These are phyloP conservation scores for Byssoonygena ceratinophila DNA, from an alignment of 2,329 filamentous ascomycete species.

Conservation along the genomic window DNA sequence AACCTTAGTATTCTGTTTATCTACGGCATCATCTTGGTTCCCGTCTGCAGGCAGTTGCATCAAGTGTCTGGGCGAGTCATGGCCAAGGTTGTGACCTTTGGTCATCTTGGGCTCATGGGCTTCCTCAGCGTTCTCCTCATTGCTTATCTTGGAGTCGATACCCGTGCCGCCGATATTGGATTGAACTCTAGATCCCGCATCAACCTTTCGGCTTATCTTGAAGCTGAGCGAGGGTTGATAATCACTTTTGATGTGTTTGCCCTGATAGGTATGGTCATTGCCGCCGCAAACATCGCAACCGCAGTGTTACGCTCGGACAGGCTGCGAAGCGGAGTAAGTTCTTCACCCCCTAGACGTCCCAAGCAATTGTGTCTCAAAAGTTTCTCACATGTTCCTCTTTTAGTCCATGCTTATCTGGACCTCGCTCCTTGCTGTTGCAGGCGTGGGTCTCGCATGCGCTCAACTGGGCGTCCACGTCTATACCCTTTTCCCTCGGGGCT, in stretches of 20 bases:
- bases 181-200: too few relatives aligned
- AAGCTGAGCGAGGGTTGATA: background rate
- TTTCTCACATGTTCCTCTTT: background rate
- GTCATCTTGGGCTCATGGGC: conserved; percentile 6
- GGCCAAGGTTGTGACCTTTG: background rate
- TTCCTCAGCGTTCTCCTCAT: conserved; percentile 10
- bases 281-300: background rate
- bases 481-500: background rate
- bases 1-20: conserved; percentile 3
- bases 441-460: background rate
- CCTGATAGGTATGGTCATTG: conserved; percentile 2
- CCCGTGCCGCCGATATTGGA: background rate
- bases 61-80: conserved; percentile 1
- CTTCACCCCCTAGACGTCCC: background rate
- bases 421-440: background rate
- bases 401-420: conserved; percentile 4
- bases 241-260: conserved; percentile 7
- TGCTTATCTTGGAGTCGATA: background rate
- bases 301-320: background rate
- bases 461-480: background rate
- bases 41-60: conserved; percentile 13
- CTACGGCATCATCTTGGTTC: conserved; percentile 10
- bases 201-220: too few relatives aligned
- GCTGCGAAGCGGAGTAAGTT: conserved; percentile 3
- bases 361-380: background rate